Conservation (phyloP, 495 filamentous ascomycete species). For the Neurospora sp. region DNA sequence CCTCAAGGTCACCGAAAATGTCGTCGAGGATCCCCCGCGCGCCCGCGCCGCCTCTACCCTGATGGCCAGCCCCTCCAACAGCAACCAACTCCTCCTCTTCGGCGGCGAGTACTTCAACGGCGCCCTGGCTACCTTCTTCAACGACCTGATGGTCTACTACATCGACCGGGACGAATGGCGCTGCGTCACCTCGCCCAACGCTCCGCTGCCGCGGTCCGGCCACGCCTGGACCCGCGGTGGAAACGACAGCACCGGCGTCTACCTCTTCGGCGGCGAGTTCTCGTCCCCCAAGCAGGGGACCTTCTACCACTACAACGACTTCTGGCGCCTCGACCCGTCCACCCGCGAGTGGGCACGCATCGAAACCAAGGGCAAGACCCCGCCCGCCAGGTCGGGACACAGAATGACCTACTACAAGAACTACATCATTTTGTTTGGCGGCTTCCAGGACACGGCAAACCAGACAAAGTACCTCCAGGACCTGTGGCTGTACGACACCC, state of each 20-base stretch:
- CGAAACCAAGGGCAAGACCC: slow-evolving; percentile 77
- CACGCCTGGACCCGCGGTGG: slow-evolving; percentile 88
- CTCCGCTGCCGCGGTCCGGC: slow-evolving; percentile 79
- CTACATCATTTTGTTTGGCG: slow-evolving; percentile 32
- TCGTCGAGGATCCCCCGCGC: slow-evolving; percentile 60
- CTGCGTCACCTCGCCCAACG: slow-evolving; percentile 79
- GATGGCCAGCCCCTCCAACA: slow-evolving; percentile 72
- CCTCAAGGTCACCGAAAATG: slow-evolving; percentile 79
- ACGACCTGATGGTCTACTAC: slow-evolving; percentile 77
- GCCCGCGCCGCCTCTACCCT: slow-evolving; percentile 70
- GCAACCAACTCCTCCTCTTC: slow-evolving; percentile 84
- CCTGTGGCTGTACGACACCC: slow-evolving; percentile 52
- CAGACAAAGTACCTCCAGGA: slow-evolving; percentile 82
- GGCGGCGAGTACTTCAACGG: slow-evolving; percentile 69
- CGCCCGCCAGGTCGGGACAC: slow-evolving; percentile 85
- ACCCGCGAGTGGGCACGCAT: slow-evolving; percentile 82
- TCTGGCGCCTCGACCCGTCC: slow-evolving; percentile 80
- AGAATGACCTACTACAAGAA: slow-evolving; percentile 89
- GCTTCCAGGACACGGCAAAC: slow-evolving; percentile 92
- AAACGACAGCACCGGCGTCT: slow-evolving; percentile 69
- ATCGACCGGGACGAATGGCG: slow-evolving; percentile 83
- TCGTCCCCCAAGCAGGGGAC: slow-evolving; percentile 83
- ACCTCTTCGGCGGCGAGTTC: slow-evolving; percentile 77
- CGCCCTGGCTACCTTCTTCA: slow-evolving; percentile 52
- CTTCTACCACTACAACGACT: slow-evolving; percentile 98